phyloP scores from a whole-genome alignment of 2,329 filamentous ascomycete genomes.

The Diaporthe vaccinii region DNA sequence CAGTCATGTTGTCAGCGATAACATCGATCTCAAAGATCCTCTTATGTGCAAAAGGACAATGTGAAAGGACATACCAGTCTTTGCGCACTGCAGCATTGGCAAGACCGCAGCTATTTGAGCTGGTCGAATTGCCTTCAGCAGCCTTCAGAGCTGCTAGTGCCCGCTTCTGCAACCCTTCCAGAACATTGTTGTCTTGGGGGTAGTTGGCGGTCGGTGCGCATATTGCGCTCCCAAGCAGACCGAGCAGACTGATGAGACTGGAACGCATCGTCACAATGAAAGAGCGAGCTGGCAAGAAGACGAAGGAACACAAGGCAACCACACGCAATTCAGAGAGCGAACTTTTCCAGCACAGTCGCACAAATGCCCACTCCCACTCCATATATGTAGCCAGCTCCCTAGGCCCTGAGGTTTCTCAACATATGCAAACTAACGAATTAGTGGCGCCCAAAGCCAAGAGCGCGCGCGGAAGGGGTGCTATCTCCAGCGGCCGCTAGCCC shows the following conservation, averaged over 20 bases:
- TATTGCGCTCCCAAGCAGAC: not conserved
- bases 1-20: not conserved
- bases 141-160: constrained; percentile 7
- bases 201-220: not conserved
- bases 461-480: not conserved
- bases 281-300: too few species aligned
- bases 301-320: too few species aligned
- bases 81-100: constrained; percentile 14
- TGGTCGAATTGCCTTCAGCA: constrained; percentile 7
- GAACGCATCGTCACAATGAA: not conserved
- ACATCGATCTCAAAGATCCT: too few species aligned
- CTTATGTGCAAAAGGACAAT: rapidly evolving
- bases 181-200: not conserved
- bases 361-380: not conserved
- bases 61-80: not conserved
- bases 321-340: not conserved
- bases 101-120: not conserved
- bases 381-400: not conserved
- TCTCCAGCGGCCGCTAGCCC: not conserved
- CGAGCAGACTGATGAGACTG: not conserved
- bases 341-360: not conserved
- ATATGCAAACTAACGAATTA: not conserved
- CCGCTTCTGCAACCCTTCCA: not conserved
- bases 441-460: constrained; percentile 6
- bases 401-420: too few species aligned